A percentile compares a stretch with the other conserved stretches of the same genome.
phyloP scores from a whole-genome alignment of 257 asterid species.

The Datura wrightii region DNA sequence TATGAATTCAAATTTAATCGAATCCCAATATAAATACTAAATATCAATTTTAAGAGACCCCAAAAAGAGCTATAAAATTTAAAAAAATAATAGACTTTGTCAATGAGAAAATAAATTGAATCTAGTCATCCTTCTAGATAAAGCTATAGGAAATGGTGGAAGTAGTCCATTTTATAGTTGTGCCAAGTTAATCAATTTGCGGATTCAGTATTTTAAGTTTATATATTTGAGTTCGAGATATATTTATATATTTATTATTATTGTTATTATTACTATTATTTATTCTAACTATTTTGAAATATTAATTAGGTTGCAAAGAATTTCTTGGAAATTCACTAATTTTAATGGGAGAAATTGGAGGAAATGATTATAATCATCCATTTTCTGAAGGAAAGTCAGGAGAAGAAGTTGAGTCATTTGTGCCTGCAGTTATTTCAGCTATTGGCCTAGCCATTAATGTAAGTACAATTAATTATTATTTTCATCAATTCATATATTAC shows the following conservation, averaged over 20 bases:
- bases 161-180: no score
- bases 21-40: no score
- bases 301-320: conserved; percentile 24
- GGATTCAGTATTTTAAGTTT: neutral
- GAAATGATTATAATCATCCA: conserved; percentile 45
- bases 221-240: neutral
- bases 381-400: neutral
- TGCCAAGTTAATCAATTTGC: no score
- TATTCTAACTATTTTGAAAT: neutral
- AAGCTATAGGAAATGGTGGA: no score
- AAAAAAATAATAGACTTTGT: neutral
- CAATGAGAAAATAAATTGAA: neutral
- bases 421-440: conserved; percentile 27
- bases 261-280: neutral
- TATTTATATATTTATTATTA: no score
- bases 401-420: neutral
- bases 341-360: conserved; percentile 47
- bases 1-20: no score
- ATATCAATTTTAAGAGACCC: no score
- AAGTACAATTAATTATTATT: neutral
- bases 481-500: neutral
- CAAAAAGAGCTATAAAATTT: neutral
- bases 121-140: no score
- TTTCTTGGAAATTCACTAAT: conserved; percentile 19
- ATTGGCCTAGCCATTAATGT: conserved; percentile 26